A percentile compares a stretch with the other conserved stretches of the same genome.
Conservation (phyloP, 495 filamentous ascomycete species). For the Neurospora africana region DNA sequence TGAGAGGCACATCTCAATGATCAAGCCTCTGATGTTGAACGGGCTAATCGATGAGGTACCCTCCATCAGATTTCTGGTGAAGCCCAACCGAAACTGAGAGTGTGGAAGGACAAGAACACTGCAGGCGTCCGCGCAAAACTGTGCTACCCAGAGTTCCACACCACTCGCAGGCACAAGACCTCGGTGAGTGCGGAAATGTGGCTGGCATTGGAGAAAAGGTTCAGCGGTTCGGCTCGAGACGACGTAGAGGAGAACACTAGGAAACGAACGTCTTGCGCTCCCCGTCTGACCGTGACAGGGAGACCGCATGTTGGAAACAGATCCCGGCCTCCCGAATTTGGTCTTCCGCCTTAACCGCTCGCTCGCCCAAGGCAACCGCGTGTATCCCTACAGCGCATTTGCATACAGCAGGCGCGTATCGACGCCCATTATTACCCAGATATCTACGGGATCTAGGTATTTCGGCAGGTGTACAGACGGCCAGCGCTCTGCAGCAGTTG, state of each 20-base stretch:
- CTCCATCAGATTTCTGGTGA: neutral
- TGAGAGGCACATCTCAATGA: conserved; percentile 6
- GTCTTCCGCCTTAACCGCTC: neutral
- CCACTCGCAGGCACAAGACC: neutral
- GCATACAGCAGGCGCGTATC: neutral
- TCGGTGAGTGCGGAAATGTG: neutral
- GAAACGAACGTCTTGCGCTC: neutral
- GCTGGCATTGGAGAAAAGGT: neutral
- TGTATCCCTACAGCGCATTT: neutral
- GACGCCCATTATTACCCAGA: neutral
- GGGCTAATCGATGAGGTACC: neutral
- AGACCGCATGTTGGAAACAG: neutral
- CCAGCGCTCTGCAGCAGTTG: neutral
- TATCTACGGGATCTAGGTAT: neutral
- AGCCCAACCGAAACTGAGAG: neutral
- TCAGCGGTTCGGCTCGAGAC: neutral
- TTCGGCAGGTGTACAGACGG: neutral
- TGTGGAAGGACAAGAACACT: neutral
- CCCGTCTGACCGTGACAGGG: neutral
- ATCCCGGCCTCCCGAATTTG: neutral
- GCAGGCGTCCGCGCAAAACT: neutral
- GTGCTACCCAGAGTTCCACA: neutral
- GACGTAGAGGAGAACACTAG: neutral
- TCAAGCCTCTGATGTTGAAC: neutral
- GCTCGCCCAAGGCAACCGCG: neutral